Base-by-base conservation (phyloP, 1,284 basidiomycete species). In the Earliella scabrosa region DNA sequence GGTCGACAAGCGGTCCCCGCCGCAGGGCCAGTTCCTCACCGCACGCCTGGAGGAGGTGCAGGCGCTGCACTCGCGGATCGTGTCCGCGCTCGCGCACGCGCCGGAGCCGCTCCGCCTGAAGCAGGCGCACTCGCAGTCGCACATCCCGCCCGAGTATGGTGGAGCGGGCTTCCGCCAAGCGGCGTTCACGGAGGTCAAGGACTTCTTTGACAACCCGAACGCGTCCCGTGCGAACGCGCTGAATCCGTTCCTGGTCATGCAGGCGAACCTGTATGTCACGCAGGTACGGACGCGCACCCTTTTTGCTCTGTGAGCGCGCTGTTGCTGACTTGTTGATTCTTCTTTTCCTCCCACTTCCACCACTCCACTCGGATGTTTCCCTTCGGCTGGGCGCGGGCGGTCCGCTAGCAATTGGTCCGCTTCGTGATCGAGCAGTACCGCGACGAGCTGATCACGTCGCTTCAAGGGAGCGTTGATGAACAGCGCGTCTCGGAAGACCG, bases 371-470 rank as follows among this genome's bases (percentile, higher is more conserved):
- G n/a, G n/a, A n/a, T n/a, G n/a, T n/a, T n/a, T n/a, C n/a, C n/a
- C n/a, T n/a, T n/a, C n/a, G n/a, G n/a, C n/a, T 21, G n/a, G 31
- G 23, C 16, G 14, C 21, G 43, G 18, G 47, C 40, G n/a, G 6
- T 41, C 50, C 52, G 51, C 36, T 59, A 94, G 91, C 92, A 95
- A 92, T 83, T 94, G 54, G 90, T 92, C 56, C 88, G 93, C 53
- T 94, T 93, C 67, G 90, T 95, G 55, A 90, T 92, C 50, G 88
- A 94, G 64, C 92, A 93, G 71, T 94, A 94, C 67, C 87, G 90
- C 11, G 90, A 94, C 65, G 91, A 94, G 71, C 81, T 95, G 35
- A 71, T 90, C 51, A 77, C 80, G 45, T 79, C 87, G 45, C 76
- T 90, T 62, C 87, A 85, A 61, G 87, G 86, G 18, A 79, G 68